These are phyloP conservation scores for Hirschfeldia incana DNA, from an alignment of 345 rosid species.

Conservation along the genomic window DNA sequence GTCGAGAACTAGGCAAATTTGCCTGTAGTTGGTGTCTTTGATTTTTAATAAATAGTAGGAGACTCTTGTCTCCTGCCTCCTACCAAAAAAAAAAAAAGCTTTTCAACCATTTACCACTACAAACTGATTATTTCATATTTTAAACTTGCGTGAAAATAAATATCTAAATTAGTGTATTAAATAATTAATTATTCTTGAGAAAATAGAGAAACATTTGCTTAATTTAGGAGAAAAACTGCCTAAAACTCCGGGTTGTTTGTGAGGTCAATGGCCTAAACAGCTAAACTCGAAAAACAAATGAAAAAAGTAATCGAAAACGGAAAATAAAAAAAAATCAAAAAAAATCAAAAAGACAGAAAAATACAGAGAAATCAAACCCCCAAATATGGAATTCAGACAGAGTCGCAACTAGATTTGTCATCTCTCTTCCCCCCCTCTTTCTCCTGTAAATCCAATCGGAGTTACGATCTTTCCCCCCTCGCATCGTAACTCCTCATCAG, in stretches of 20 bases:
- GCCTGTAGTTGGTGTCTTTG: too few species aligned
- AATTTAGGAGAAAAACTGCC: conserved; percentile 38
- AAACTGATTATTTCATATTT: not conserved
- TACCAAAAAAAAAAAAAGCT: too few species aligned
- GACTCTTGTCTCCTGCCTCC: too few species aligned
- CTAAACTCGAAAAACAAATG: conserved; percentile 36
- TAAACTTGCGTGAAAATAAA: not conserved
- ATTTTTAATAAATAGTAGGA: too few species aligned
- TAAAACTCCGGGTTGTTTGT: conserved; percentile 41
- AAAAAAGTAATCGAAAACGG: conserved; percentile 3
- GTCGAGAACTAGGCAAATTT: too few species aligned
- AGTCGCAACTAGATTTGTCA: conserved; percentile 37
- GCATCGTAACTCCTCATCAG: conserved; percentile 38
- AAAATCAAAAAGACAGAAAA: conserved; percentile 19
- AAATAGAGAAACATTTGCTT: conserved; percentile 28
- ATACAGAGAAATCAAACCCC: conserved; percentile 31
- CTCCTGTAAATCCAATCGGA: conserved; percentile 36
- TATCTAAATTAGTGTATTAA: not conserved
- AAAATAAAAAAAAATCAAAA: not conserved
- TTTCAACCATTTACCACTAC: not conserved
- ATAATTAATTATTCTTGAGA: not conserved
- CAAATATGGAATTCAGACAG: conserved; percentile 39
- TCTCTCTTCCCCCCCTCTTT: conserved; percentile 28
- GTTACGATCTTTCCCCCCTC: conserved; percentile 34
- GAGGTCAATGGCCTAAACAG: conserved; percentile 43